Evolutionary conservation across 2,329 filamentous ascomycete species (phyloP).

Genomic region (Pseudogymnoascus destructans): DNA sequence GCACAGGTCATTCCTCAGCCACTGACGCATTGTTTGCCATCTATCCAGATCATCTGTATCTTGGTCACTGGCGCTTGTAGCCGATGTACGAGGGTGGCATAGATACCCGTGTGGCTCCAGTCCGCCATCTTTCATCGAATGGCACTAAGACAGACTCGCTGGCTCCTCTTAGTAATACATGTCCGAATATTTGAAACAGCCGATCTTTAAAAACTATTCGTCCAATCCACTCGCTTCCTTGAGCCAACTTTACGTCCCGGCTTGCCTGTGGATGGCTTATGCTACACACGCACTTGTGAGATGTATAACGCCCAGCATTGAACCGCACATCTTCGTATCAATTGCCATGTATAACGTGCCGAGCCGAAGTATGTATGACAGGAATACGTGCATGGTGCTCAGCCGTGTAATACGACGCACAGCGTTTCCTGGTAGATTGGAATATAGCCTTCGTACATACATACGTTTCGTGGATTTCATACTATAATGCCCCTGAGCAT

Average conservation of each 20-base stretch:
- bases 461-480: background rate
- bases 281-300: background rate
- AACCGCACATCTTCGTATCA: background rate
- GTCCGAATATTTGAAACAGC: background rate
- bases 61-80: background rate
- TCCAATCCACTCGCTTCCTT: background rate
- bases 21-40: background rate
- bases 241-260: background rate
- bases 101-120: background rate
- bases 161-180: background rate
- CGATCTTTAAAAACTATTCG: no score
- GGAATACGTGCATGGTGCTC: background rate
- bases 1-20: background rate
- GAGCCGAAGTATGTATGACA: constrained; percentile 2
- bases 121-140: background rate
- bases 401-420: constrained; percentile 4
- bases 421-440: background rate
- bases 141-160: background rate
- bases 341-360: background rate
- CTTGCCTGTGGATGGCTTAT: background rate
- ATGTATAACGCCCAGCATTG: background rate
- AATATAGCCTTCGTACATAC: background rate
- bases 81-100: background rate
- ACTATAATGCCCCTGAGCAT: background rate
- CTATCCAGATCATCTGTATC: background rate